phyloP scores from a whole-genome alignment of 495 filamentous ascomycete species.

The Penicillium paradoxum region DNA sequence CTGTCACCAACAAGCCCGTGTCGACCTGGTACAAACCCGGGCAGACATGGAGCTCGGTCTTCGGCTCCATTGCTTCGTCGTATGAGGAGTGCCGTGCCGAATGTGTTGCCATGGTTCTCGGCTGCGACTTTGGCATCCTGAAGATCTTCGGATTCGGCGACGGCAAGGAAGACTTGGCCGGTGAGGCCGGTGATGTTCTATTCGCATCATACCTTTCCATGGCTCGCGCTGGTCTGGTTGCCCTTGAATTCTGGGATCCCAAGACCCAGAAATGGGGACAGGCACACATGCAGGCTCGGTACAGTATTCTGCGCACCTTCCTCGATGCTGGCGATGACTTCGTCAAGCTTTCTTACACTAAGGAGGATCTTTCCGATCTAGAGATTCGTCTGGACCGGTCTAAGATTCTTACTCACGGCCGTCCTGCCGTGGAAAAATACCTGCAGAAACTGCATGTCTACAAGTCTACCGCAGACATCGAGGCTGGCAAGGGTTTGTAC shows the following conservation, averaged over 20 bases:
- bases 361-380: slow-evolving; percentile 74
- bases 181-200: slow-evolving; percentile 77
- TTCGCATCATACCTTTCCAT: slow-evolving; percentile 84
- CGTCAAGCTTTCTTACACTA: slow-evolving; percentile 67
- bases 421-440: slow-evolving; percentile 77
- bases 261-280: slow-evolving; percentile 88
- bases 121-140: slow-evolving; percentile 82
- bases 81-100: slow-evolving; percentile 86
- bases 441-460: slow-evolving; percentile 88
- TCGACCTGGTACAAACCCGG: slow-evolving; percentile 87
- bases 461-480: slow-evolving; percentile 84
- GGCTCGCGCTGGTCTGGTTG: slow-evolving; percentile 80
- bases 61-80: slow-evolving; percentile 75
- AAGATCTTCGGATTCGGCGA: slow-evolving; percentile 89
- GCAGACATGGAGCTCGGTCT: slow-evolving; percentile 90
- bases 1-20: slow-evolving; percentile 69
- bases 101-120: slow-evolving; percentile 88
- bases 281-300: slow-evolving; percentile 90
- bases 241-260: slow-evolving; percentile 87
- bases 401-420: slow-evolving; percentile 70
- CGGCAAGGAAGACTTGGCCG: slow-evolving; percentile 61
- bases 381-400: slow-evolving; percentile 72
- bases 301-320: slow-evolving; percentile 84
- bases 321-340: slow-evolving; percentile 79
- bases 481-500: slow-evolving; percentile 70